Conservation (phyloP, 176 grass and related monocot species). For the Oryza rufipogon region DNA sequence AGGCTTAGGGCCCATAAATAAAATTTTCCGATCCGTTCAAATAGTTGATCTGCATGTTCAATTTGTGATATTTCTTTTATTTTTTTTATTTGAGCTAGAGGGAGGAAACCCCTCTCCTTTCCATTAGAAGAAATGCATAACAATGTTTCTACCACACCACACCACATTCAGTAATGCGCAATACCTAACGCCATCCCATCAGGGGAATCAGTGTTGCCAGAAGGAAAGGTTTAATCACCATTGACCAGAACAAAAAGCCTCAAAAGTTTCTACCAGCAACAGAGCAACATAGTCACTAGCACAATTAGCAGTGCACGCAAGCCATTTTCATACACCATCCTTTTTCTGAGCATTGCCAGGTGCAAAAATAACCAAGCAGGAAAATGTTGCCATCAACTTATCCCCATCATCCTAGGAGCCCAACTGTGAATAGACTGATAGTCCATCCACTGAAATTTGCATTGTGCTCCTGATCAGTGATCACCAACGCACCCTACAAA, state of each 20-base stretch:
- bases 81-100: neutral
- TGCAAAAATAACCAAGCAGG: neutral
- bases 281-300: neutral
- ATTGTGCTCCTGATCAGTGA: neutral
- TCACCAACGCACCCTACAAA: neutral
- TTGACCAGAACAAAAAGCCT: neutral
- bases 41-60: slow-evolving; percentile 15
- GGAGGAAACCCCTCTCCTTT: neutral
- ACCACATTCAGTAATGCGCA: neutral
- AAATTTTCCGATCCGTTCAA: neutral
- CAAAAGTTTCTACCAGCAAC: neutral
- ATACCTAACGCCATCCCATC: neutral
- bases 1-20: neutral
- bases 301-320: neutral
- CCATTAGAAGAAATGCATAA: neutral
- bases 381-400: neutral
- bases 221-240: neutral
- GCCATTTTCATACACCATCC: neutral
- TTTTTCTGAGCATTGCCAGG: neutral
- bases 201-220: neutral
- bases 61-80: neutral
- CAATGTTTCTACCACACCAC: neutral
- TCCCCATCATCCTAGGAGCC: neutral
- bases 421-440: neutral
- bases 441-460: slow-evolving; percentile 17